A percentile compares a stretch with the other conserved stretches of the same genome.
Evolutionary conservation across 352 stramenopile genomes (phyloP).

Genomic region (Stramenopiles sp.): DNA sequence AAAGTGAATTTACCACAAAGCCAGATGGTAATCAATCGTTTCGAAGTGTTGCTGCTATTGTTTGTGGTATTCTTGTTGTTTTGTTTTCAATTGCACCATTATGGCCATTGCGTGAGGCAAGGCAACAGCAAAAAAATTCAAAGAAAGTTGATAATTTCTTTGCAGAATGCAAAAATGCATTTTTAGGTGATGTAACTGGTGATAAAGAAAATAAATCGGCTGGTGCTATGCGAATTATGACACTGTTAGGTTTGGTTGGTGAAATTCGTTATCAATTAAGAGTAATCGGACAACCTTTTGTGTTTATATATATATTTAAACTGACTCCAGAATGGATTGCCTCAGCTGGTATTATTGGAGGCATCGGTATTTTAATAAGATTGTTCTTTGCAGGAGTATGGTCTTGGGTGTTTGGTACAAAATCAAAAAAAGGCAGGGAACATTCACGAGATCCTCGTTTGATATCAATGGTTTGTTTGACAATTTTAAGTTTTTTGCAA

Average conservation of each 20-base stretch:
- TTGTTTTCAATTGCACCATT: too few relatives aligned
- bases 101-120: too few relatives aligned
- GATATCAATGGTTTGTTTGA: background rate
- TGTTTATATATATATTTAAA: background rate
- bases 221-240: background rate
- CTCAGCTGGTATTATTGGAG: background rate
- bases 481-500: background rate
- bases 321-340: background rate
- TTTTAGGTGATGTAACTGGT: too few relatives aligned
- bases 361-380: background rate
- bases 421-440: background rate
- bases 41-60: too few relatives aligned
- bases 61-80: too few relatives aligned
- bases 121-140: too few relatives aligned
- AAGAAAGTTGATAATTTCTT: too few relatives aligned
- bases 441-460: background rate
- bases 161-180: too few relatives aligned
- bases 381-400: background rate
- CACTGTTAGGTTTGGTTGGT: background rate
- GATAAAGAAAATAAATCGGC: background rate
- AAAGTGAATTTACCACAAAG: too few relatives aligned
- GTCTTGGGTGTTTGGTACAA: background rate
- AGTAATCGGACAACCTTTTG: background rate
- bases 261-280: background rate
- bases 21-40: too few relatives aligned